phyloP scores from a whole-genome alignment of 176 grass and related monocot genomes.

The Eleusine indica region DNA sequence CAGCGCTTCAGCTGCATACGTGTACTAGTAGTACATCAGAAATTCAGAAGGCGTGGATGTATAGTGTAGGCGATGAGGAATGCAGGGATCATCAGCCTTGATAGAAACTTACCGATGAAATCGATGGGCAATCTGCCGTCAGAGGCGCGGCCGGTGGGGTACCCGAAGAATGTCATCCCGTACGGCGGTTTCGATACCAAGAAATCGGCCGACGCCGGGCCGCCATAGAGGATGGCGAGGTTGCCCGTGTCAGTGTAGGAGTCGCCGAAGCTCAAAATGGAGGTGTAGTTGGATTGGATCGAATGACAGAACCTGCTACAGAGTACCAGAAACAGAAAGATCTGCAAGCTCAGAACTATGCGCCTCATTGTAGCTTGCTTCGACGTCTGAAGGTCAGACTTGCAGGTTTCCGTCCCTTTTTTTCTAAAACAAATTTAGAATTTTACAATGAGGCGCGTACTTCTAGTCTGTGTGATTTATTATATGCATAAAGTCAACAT shows the following conservation, averaged over 20 bases:
- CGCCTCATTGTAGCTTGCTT: constrained; percentile 5
- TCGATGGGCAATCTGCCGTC: constrained; percentile 60
- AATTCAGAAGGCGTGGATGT: background rate
- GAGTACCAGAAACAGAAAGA: constrained; percentile 21
- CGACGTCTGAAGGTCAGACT: background rate
- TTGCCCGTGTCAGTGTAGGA: constrained; percentile 64
- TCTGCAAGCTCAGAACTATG: constrained; percentile 3
- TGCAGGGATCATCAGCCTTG: background rate
- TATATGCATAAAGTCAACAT: background rate
- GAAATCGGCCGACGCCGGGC: constrained; percentile 4
- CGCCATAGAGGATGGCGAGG: constrained; percentile 36
- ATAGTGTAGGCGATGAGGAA: background rate
- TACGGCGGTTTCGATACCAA: constrained; percentile 40
- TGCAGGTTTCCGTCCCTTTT: background rate
- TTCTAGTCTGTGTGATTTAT: background rate
- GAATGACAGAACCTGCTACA: background rate
- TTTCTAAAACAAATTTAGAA: background rate
- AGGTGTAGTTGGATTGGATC: constrained; percentile 39
- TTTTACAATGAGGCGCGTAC: background rate
- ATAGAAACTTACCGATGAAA: constrained; percentile 42
- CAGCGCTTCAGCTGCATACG: constrained; percentile 39
- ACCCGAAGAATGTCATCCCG: constrained; percentile 40
- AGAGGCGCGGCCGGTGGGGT: constrained; percentile 44
- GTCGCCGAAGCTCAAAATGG: constrained; percentile 61
- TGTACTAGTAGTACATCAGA: background rate